A percentile compares a stretch with the other conserved stretches of the same genome.
These are phyloP conservation scores for Acer campestre DNA, from an alignment of 345 rosid species.

Conservation along the genomic window DNA sequence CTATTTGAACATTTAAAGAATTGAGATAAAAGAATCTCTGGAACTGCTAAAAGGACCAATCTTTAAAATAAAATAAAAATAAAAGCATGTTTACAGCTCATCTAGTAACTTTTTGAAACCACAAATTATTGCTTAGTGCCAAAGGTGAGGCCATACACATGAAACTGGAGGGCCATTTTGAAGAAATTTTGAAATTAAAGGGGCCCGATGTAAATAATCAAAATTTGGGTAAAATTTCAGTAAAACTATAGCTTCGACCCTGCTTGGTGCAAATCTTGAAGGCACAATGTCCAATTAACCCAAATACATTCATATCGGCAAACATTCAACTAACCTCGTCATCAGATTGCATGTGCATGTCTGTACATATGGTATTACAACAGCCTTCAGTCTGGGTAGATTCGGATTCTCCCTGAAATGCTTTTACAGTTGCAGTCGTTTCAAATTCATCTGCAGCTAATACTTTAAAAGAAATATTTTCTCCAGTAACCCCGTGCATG, in stretches of 20 bases:
- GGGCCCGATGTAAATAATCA: neutral
- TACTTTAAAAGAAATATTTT: conserved; percentile 18
- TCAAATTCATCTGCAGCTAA: conserved; percentile 19
- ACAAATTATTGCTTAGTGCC: neutral
- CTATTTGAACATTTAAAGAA: neutral
- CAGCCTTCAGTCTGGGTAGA: conserved; percentile 11
- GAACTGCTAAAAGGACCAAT: neutral
- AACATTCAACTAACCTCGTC: conserved; percentile 37
- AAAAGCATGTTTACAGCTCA: neutral
- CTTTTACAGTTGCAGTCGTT: conserved; percentile 1
- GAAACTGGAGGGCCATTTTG: neutral
- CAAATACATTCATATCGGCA: neutral
- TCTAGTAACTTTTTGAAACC: neutral
- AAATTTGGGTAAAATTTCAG: neutral
- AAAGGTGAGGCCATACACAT: neutral
- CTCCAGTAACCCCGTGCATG: conserved; percentile 19
- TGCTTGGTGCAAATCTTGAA: neutral
- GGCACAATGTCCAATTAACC: neutral
- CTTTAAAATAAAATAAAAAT: neutral
- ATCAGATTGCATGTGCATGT: conserved; percentile 18
- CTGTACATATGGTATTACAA: conserved; percentile 3
- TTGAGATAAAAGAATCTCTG: neutral
- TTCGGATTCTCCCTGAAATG: conserved; percentile 21
- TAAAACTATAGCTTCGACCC: neutral
- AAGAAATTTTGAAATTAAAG: no score